Base-by-base conservation (phyloP, 495 filamentous ascomycete species). In the Apiosordaria backusii region DNA sequence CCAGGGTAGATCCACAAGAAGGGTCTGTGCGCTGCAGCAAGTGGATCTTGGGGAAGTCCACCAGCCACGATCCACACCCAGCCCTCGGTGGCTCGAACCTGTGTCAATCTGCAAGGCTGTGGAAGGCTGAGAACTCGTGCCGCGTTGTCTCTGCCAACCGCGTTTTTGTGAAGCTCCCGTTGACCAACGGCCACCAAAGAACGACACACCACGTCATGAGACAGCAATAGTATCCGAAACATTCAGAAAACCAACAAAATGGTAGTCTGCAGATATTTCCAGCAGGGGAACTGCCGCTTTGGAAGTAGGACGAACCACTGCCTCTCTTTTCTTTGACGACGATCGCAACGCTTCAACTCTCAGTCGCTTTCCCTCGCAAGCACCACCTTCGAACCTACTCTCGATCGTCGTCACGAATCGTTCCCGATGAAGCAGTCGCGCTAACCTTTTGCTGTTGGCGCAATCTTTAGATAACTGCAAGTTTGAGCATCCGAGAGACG, bases 221-320 rank as follows among this genome's bases (percentile, higher is more conserved):
- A 45, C 35, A 45, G 35, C 35, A 45, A 45, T 45, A 45, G 35
- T 45, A 45, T 45, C 35, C 16, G 13, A 4, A 7, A 55, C n/a
- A 6, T 3, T 57, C n/a, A 4, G 24, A 60, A 21, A 26, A 58
- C 50, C 54, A 55, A 29, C 50, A 67, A 65, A 0, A 89, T 89
- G 88, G 70, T 75, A 4, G 77, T 92, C 68, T 96, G 92, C 82
- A 83, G 72, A 50, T 93, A 86, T 74, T 96, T 82, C 71, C 86
- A 86, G 75, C 85, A 88, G 75, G 91, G 90, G 55, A 82, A 83
- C 61, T 96, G 92, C 81, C 87, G 81, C 70, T 89, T 83, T 72
- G 92, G 92, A 77, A 73, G 84, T 86, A 78, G 50, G 79, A 58
- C 54, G 54, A 26, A 52, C 60, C 40, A 22, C 50, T 63, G 55